A percentile compares a stretch with the other conserved stretches of the same genome.
phyloP scores from a whole-genome alignment of 1,284 basidiomycete genomes.

The Gymnopus androsaceus region DNA sequence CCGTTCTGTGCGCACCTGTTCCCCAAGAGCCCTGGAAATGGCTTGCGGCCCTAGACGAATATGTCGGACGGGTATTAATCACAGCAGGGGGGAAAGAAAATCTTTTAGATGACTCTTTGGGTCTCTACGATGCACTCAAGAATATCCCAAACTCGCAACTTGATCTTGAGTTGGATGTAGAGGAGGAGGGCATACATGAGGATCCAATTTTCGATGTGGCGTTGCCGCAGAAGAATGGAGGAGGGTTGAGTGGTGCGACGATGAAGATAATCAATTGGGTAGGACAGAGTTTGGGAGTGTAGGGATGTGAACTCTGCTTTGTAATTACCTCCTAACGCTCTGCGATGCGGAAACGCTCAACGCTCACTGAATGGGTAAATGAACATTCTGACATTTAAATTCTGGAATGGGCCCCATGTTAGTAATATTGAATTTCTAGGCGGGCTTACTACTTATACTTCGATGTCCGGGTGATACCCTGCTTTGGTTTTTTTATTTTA shows the following conservation, averaged over 20 bases:
- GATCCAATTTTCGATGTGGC: slow-evolving; percentile 27
- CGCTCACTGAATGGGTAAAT: no score
- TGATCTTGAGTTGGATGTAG: slow-evolving; percentile 29
- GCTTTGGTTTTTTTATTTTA: no score
- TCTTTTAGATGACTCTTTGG: slow-evolving; percentile 17
- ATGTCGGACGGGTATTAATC: slow-evolving; percentile 13
- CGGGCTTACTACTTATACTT: no score
- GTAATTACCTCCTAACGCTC: neutral
- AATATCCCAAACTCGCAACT: slow-evolving; percentile 3
- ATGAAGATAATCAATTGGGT: neutral
- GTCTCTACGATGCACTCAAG: slow-evolving; percentile 10
- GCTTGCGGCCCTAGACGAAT: slow-evolving; percentile 10
- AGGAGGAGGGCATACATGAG: slow-evolving; percentile 35
- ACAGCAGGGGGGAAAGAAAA: slow-evolving; percentile 16
- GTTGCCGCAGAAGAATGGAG: neutral
- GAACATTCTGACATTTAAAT: no score
- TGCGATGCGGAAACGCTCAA: no score
- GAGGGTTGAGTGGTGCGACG: neutral
- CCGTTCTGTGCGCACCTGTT: neutral
- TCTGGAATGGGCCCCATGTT: no score
- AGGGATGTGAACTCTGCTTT: neutral
- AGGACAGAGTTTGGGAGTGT: neutral
- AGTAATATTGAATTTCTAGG: no score
- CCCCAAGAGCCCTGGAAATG: slow-evolving; percentile 1
- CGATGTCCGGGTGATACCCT: no score